Evolutionary conservation across 2,329 filamentous ascomycete species (phyloP).

Genomic region (Chalara sp.): DNA sequence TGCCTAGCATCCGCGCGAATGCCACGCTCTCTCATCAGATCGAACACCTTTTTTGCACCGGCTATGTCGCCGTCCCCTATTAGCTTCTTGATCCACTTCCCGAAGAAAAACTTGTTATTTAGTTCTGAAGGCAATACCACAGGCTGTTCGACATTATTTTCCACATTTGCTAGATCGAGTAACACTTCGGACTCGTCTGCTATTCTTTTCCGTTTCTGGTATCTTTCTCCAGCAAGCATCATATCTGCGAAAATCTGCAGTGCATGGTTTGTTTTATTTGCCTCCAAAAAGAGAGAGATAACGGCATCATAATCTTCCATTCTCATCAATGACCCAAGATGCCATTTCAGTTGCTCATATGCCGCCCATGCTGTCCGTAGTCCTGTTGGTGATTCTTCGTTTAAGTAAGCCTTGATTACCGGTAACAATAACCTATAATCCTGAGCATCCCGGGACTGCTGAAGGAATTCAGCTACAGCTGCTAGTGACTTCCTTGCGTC

Average conservation of each 20-base stretch:
- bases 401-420: conserved; percentile 57
- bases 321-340: conserved; percentile 53
- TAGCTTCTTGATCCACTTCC: conserved; percentile 81
- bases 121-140: conserved; percentile 44
- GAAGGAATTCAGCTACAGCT: conserved; percentile 47
- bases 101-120: conserved; percentile 75
- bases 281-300: conserved; percentile 62
- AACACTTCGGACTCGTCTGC: conserved; percentile 16
- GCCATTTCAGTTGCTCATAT: conserved; percentile 58
- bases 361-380: conserved; percentile 56
- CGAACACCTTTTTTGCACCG: conserved; percentile 65
- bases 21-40: conserved; percentile 66
- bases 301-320: conserved; percentile 73
- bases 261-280: conserved; percentile 58
- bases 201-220: conserved; percentile 3
- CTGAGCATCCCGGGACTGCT: conserved; percentile 32
- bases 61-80: conserved; percentile 66
- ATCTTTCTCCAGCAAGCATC: conserved; percentile 47
- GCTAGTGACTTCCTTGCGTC: conserved; percentile 53
- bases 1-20: conserved; percentile 66
- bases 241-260: conserved; percentile 81
- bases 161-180: conserved; percentile 10
- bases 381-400: conserved; percentile 42
- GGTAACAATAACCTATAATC: conserved; percentile 55
- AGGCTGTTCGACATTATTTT: conserved; percentile 29